phyloP scores from a whole-genome alignment of 305 asterid species.

The Withania somnifera region DNA sequence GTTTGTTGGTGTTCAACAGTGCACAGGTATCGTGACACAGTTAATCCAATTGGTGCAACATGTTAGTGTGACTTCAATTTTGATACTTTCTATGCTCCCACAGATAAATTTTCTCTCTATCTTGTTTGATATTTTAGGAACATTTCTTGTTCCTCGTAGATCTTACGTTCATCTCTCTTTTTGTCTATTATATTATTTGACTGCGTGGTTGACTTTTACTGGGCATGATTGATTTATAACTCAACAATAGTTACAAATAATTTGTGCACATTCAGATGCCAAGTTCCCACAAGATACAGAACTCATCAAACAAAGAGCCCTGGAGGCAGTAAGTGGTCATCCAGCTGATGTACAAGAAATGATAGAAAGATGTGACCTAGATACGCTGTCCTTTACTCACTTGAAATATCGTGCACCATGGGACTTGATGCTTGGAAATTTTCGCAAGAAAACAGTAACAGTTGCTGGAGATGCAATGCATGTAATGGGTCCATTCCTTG shows the following conservation, averaged over 20 bases:
- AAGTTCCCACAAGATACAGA: constrained; percentile 17
- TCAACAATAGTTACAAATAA: neutral
- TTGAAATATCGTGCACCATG: constrained; percentile 29
- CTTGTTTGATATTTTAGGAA: neutral
- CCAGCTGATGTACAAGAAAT: constrained; percentile 19
- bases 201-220: neutral
- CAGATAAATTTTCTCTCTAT: neutral
- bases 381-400: constrained; percentile 18
- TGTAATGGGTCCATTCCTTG: constrained; percentile 32
- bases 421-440: constrained; percentile 22
- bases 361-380: constrained; percentile 14
- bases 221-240: neutral
- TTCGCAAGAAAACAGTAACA: constrained; percentile 15
- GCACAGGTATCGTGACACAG: neutral
- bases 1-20: constrained; percentile 9
- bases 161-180: neutral
- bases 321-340: constrained; percentile 1
- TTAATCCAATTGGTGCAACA: neutral
- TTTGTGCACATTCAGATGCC: constrained; percentile 5
- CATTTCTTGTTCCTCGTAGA: neutral
- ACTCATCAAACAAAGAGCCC: constrained; percentile 14
- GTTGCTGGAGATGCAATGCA: constrained; percentile 40
- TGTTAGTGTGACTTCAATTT: neutral
- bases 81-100: neutral
- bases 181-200: neutral